Percentiles rank a stretch among this genome's conserved stretches.
Conservation (phyloP, 441 rosid genomes). For the Erysimum pusillum region DNA sequence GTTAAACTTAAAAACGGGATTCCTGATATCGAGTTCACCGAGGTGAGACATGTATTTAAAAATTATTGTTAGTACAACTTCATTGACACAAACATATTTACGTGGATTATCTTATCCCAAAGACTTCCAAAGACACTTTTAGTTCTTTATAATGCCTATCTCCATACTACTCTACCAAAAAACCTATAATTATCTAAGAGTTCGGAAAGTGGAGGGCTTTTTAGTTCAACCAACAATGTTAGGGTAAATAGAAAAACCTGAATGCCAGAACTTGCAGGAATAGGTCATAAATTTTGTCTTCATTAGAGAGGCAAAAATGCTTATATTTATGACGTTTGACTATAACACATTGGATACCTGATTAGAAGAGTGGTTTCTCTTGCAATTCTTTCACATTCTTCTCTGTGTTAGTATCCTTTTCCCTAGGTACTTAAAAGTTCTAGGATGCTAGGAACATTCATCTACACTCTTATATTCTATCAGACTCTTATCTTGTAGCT, state of each 20-base stretch:
- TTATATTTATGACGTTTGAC: neutral
- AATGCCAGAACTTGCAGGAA: slow-evolving; percentile 11
- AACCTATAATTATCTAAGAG: neutral
- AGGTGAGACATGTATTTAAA: slow-evolving; percentile 61
- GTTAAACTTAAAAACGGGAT: slow-evolving; percentile 84
- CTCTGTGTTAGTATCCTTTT: slow-evolving; percentile 19
- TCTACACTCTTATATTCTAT: neutral
- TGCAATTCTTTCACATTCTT: slow-evolving; percentile 12
- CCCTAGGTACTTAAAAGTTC: neutral
- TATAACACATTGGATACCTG: neutral
- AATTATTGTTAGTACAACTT: slow-evolving; percentile 31
- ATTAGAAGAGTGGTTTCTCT: slow-evolving; percentile 4
- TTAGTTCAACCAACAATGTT: neutral
- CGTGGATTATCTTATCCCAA: neutral
- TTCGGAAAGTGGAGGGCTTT: slow-evolving; percentile 7
- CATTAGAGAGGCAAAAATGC: neutral
- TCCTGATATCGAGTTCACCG: slow-evolving; percentile 94
- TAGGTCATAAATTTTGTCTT: neutral
- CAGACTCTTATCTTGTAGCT: slow-evolving; percentile 4
- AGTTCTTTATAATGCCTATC: neutral
- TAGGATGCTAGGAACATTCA: neutral
- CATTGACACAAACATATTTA: neutral
- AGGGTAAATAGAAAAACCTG: slow-evolving; percentile 2
- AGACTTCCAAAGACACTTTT: slow-evolving; percentile 8
- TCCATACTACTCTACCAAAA: neutral